phyloP scores from a whole-genome alignment of 371 early-diverging fungal genomes.

The Smittium mucronatum region DNA sequence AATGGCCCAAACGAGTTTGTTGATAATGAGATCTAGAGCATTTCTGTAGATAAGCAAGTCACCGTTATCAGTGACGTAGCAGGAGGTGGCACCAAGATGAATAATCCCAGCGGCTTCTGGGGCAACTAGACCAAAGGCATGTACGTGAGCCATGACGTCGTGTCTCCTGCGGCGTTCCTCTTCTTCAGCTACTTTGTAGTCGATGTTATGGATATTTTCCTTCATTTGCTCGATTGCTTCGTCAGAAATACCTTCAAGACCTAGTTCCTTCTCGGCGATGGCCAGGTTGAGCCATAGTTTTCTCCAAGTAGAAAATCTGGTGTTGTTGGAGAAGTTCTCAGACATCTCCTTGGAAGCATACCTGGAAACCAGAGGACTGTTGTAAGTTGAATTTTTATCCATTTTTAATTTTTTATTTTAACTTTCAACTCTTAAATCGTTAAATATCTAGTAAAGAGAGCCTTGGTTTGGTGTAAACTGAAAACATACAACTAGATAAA shows the following conservation, averaged over 20 bases:
- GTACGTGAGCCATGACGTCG: constrained; percentile 98
- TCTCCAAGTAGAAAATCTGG: constrained; percentile 89
- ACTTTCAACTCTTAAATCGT: no score
- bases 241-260: constrained; percentile 73
- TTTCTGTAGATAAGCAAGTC: constrained; percentile 91
- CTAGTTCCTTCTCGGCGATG: constrained; percentile 81
- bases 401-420: constrained; percentile 14
- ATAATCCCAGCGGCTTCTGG: constrained; percentile 90
- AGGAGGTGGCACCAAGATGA: constrained; percentile 94
- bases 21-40: constrained; percentile 79
- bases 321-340: constrained; percentile 87
- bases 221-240: constrained; percentile 83
- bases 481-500: no score
- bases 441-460: no score
- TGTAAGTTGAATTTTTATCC: constrained; percentile 59
- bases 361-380: constrained; percentile 85
- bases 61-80: constrained; percentile 94
- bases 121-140: constrained; percentile 82
- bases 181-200: constrained; percentile 74
- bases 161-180: constrained; percentile 92
- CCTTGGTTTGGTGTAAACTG: no score
- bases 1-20: constrained; percentile 73
- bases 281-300: constrained; percentile 89
- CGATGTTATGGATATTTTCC: constrained; percentile 71
- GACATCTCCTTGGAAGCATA: constrained; percentile 97